Percentiles rank a stretch among this genome's conserved stretches.
Evolutionary conservation across 2,329 filamentous ascomycete genomes (phyloP).

Genomic region (Colletotrichum plurivorum): DNA sequence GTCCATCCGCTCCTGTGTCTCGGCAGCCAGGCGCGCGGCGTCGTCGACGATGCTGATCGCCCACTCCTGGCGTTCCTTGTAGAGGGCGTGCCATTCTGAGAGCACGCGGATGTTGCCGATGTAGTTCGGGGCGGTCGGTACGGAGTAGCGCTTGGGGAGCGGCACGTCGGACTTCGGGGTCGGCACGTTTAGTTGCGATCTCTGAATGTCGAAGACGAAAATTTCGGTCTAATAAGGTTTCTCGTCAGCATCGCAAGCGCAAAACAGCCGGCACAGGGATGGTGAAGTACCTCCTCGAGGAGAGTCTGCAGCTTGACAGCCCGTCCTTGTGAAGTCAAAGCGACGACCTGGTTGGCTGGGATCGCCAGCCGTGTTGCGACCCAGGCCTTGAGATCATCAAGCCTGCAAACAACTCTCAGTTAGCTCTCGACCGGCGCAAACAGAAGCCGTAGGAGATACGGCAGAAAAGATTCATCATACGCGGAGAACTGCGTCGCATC

Average conservation of each 20-base stretch:
- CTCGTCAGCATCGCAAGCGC: slow-evolving; percentile 26
- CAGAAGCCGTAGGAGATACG: neutral
- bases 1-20: slow-evolving; percentile 75
- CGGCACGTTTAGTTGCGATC: slow-evolving; percentile 70
- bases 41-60: slow-evolving; percentile 78
- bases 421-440: slow-evolving; percentile 2
- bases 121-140: slow-evolving; percentile 82
- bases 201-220: slow-evolving; percentile 90
- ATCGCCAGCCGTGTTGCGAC: slow-evolving; percentile 83
- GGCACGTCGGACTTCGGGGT: slow-evolving; percentile 64
- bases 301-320: slow-evolving; percentile 86
- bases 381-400: slow-evolving; percentile 89
- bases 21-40: slow-evolving; percentile 75
- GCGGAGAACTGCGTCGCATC: slow-evolving; percentile 82
- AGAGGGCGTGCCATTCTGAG: slow-evolving; percentile 89
- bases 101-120: slow-evolving; percentile 85
- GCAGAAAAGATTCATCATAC: slow-evolving; percentile 60
- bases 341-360: slow-evolving; percentile 83
- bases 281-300: slow-evolving; percentile 77
- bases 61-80: slow-evolving; percentile 86
- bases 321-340: slow-evolving; percentile 87
- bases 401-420: slow-evolving; percentile 58
- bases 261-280: too few species aligned
- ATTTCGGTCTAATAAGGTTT: slow-evolving; percentile 78
- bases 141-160: slow-evolving; percentile 67